Base-by-base conservation (phyloP, 495 filamentous ascomycete genomes). In the Annulohypoxylon bovei region DNA sequence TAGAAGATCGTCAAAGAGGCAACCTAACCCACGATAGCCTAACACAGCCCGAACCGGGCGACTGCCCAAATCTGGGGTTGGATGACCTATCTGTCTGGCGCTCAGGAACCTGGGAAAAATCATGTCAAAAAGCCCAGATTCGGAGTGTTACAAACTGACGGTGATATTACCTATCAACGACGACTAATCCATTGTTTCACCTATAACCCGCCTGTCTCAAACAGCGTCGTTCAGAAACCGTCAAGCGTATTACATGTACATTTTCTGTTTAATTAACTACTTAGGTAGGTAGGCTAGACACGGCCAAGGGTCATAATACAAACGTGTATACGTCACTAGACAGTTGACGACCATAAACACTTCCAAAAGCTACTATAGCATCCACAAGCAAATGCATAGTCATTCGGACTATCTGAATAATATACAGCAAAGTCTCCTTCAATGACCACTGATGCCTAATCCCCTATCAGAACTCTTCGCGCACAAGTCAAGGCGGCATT, bases 361-460 rank as follows among this genome's bases (percentile, higher is more conserved):
- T 37, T 56, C 53, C 32, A 35, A 12, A 56, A 56, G 53, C 25
- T 28, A 28, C 18, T n/a, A 35, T 9, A 27, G 20, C 53, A 47
- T 68, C 72, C 68, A 69, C 71, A 65, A 64, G 60, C 54, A 65
- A 65, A 59, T 71, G 42, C 42, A 28, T 67, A 67, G 65, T 47
- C 70, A 62, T 72, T 77, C 50, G 67, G 72, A 75, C 73, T 75
- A 75, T 69, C 67, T 71, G 73, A 75, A 77, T 77, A 77, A 75
- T 77, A 65, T 77, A 77, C 75, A 77, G 75, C 73, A 73, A 77
- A 75, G 62, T 73, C 58, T 62, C 65, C 67, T 66, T 32, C 65
- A 61, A 66, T 65, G 61, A 73, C 63, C 67, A 71, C 53, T 65
- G 35, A 64, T 75, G 64, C 70, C 59, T 65, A 72, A 52, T 71